Percentiles rank a stretch among this genome's conserved stretches.
Conservation (phyloP, 495 filamentous ascomycete genomes). For the Aspergillus diversus region DNA sequence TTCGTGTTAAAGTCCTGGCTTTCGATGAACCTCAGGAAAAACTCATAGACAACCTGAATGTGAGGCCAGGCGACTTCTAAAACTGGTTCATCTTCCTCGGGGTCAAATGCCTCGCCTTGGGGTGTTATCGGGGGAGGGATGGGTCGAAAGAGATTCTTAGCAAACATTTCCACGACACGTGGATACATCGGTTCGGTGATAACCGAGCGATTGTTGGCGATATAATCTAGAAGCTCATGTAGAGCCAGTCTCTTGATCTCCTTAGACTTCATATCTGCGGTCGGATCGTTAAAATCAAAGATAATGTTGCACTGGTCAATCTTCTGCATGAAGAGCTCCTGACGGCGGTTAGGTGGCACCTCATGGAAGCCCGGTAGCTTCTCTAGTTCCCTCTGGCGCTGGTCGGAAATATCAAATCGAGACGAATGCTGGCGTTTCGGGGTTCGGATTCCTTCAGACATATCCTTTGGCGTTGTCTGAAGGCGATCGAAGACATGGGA, state of each 20-base stretch:
- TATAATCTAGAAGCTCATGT: slow-evolving; percentile 96
- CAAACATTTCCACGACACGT: slow-evolving; percentile 97
- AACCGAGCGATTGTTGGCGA: slow-evolving; percentile 96
- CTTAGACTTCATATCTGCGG: slow-evolving; percentile 99
- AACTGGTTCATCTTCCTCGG: slow-evolving; percentile 97
- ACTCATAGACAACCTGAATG: slow-evolving; percentile 99
- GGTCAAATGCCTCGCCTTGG: slow-evolving; percentile 97
- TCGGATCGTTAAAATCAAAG: slow-evolving; percentile 99
- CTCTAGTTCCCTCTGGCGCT: slow-evolving; percentile 87
- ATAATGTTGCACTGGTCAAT: slow-evolving; percentile 99
- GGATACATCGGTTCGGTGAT: slow-evolving; percentile 99
- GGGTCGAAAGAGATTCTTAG: slow-evolving; percentile 96
- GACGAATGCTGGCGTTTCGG: slow-evolving; percentile 97
- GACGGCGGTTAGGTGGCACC: slow-evolving; percentile 89
- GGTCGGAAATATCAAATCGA: slow-evolving; percentile 94
- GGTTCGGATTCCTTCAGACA: slow-evolving; percentile 91
- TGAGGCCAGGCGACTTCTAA: slow-evolving; percentile 99
- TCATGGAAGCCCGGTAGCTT: slow-evolving; percentile 99
- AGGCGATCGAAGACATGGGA: slow-evolving; percentile 88
- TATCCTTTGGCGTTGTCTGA: slow-evolving; percentile 91
- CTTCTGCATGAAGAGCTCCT: slow-evolving; percentile 99
- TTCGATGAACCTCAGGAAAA: slow-evolving; percentile 98
- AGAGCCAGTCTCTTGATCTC: slow-evolving; percentile 98
- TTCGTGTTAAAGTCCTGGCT: slow-evolving; percentile 99
- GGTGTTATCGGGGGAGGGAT: slow-evolving; percentile 97